Conservation (phyloP, 805 yeast species). For the Candida taoyuanica region DNA sequence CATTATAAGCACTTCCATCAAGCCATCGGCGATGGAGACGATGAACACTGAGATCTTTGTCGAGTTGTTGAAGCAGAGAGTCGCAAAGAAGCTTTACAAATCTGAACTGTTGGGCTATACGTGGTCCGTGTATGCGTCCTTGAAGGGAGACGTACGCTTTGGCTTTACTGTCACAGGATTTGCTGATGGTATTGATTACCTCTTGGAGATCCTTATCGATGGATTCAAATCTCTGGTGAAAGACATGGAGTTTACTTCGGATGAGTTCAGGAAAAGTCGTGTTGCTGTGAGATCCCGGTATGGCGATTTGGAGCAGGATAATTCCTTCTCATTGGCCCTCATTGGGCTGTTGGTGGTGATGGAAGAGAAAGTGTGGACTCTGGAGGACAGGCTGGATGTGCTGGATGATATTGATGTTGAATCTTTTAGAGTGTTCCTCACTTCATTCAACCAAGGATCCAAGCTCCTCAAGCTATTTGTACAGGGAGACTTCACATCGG, state of each 20-base stretch:
- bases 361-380: slow-evolving; percentile 52
- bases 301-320: slow-evolving; percentile 36
- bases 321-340: slow-evolving; percentile 45
- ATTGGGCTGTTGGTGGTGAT: slow-evolving; percentile 46
- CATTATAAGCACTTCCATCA: slow-evolving; percentile 30
- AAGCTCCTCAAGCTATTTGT: slow-evolving; percentile 39
- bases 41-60: slow-evolving; percentile 51
- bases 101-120: slow-evolving; percentile 50
- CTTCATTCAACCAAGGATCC: slow-evolving; percentile 25
- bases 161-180: slow-evolving; percentile 52
- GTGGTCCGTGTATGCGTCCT: slow-evolving; percentile 53
- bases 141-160: slow-evolving; percentile 50
- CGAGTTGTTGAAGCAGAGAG: slow-evolving; percentile 39
- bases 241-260: slow-evolving; percentile 21
- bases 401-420: slow-evolving; percentile 44
- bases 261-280: slow-evolving; percentile 43
- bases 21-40: slow-evolving; percentile 34
- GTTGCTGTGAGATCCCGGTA: slow-evolving; percentile 44
- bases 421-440: slow-evolving; percentile 30
- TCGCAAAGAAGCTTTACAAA: slow-evolving; percentile 44
- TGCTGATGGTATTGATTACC: slow-evolving; percentile 31
- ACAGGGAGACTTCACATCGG: slow-evolving; percentile 43
- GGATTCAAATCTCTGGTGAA: slow-evolving; percentile 28
- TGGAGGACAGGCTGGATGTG: slow-evolving; percentile 52
- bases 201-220: slow-evolving; percentile 32